Conservation (phyloP, 2,329 filamentous ascomycete genomes). For the Didymella keratinophila region DNA sequence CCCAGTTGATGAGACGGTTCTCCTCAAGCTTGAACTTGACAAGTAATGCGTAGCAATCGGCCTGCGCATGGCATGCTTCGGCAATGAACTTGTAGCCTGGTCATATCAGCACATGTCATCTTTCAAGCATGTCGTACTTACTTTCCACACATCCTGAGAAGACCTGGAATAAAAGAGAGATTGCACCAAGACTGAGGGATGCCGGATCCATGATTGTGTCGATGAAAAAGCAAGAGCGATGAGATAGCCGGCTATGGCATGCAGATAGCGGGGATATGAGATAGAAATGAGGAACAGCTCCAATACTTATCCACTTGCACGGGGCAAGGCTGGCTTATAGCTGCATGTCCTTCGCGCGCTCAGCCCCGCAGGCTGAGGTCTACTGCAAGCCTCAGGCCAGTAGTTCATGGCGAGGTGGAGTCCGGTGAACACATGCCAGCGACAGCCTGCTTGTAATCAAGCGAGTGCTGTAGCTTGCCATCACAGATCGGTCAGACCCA, state of each 20-base stretch:
- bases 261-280: no score
- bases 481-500: no score
- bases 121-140: no score
- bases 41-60: no score
- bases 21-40: no score
- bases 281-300: no score
- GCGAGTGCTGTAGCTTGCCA: not conserved
- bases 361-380: slow-evolving; percentile 39
- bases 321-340: slow-evolving; percentile 24
- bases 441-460: not conserved
- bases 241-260: no score
- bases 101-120: no score
- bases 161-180: slow-evolving; percentile 38
- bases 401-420: slow-evolving; percentile 8
- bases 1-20: no score
- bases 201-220: no score
- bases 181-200: no score
- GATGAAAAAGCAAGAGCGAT: no score
- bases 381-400: slow-evolving; percentile 32
- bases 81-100: slow-evolving; percentile 49
- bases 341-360: slow-evolving; percentile 26
- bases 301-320: slow-evolving; percentile 26
- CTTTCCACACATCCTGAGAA: slow-evolving; percentile 51
- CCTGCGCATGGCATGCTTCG: slow-evolving; percentile 49
- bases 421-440: slow-evolving; percentile 10